These are phyloP conservation scores for Mucor mucedo DNA, from an alignment of 371 early-diverging fungal genomes.

Conservation along the genomic window DNA sequence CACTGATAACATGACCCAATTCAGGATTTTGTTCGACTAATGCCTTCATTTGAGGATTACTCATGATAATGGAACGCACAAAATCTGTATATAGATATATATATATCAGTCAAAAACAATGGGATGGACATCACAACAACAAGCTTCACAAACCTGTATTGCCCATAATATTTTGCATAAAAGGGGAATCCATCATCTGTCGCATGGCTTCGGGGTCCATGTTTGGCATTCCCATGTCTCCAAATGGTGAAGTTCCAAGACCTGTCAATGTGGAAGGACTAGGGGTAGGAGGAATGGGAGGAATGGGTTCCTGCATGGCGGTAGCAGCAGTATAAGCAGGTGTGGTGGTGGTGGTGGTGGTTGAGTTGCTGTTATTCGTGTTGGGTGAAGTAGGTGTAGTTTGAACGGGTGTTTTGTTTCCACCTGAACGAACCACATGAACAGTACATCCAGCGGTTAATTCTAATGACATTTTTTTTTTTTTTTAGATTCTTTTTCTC, in stretches of 20 bases:
- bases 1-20: conserved; percentile 76
- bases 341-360: conserved; percentile 19
- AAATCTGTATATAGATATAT: conserved; percentile 49
- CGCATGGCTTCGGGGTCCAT: conserved; percentile 57
- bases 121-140: conserved; percentile 36
- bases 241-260: conserved; percentile 29
- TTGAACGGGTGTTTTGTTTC: conserved; percentile 6
- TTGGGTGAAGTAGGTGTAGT: conserved; percentile 22
- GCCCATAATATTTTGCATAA: conserved; percentile 51
- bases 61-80: conserved; percentile 74
- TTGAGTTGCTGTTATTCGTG: conserved; percentile 22
- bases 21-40: conserved; percentile 81
- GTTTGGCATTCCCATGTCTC: conserved; percentile 35
- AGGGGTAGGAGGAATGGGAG: conserved; percentile 31
- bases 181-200: conserved; percentile 58
- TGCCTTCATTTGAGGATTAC: conserved; percentile 71
- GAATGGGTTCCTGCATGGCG: conserved; percentile 15
- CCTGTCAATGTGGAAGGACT: conserved; percentile 26
- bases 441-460: conserved; percentile 65
- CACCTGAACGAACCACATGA: conserved; percentile 63
- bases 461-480: conserved; percentile 33
- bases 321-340: not conserved
- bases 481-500: not conserved
- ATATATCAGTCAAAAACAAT: not conserved
- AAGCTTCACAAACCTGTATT: conserved; percentile 39